Percentiles rank a stretch among this genome's conserved stretches.
phyloP scores from a whole-genome alignment of 257 asterid genomes.

The Coffea canephora region DNA sequence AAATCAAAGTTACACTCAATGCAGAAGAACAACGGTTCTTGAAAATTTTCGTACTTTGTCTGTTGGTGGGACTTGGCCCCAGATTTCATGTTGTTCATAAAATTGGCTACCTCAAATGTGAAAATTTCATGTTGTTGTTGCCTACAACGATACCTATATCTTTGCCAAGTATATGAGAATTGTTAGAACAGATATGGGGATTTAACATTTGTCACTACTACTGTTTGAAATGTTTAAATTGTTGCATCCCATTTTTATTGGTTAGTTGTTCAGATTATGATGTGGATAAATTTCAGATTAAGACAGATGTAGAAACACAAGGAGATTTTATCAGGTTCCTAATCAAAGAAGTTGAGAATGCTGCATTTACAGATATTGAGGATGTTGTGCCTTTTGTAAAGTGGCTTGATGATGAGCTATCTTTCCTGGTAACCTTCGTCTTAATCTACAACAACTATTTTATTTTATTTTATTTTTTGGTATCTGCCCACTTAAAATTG shows the following conservation, averaged over 20 bases:
- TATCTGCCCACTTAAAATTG: background rate
- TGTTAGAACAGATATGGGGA: too few species aligned
- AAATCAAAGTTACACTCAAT: background rate
- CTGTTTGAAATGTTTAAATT: too few species aligned
- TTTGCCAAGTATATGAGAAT: too few species aligned
- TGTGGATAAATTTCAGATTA: conserved; percentile 54
- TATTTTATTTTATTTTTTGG: background rate
- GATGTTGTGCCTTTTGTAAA: conserved; percentile 92
- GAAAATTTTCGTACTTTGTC: background rate
- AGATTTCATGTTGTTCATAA: background rate
- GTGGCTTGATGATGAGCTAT: conserved; percentile 99
- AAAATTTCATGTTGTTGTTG: too few species aligned
- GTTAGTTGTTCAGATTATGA: background rate
- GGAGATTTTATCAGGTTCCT: conserved; percentile 90
- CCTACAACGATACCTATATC: too few species aligned
- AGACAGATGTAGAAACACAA: conserved; percentile 91
- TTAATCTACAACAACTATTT: background rate
- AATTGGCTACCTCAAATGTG: background rate
- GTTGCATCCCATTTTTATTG: background rate
- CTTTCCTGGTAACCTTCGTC: conserved; percentile 56
- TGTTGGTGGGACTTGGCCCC: background rate
- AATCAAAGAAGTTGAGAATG: conserved; percentile 85
- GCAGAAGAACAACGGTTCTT: conserved; percentile 9
- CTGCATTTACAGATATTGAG: conserved; percentile 82
- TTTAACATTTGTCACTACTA: too few species aligned